A percentile compares a stretch with the other conserved stretches of the same genome.
Conservation (phyloP, 805 yeast genomes). For the Candida odintsovae region DNA sequence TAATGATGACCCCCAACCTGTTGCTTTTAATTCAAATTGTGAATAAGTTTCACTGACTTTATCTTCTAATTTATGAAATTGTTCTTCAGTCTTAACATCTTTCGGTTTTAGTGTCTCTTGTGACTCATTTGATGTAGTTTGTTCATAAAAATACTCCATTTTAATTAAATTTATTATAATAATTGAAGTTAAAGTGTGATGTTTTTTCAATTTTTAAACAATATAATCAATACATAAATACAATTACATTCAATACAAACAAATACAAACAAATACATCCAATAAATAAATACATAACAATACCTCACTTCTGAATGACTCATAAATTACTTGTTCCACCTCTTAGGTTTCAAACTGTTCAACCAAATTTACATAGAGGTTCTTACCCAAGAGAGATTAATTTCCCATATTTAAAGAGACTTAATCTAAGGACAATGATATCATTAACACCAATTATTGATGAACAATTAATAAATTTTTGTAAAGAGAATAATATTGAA, state of each 20-base stretch:
- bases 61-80: conserved; percentile 44
- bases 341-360: conserved; percentile 65
- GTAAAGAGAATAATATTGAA: conserved; percentile 46
- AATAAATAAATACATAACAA: too few species aligned
- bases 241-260: too few species aligned
- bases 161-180: background rate
- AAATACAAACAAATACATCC: too few species aligned
- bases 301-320: background rate
- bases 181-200: too few species aligned
- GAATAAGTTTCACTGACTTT: conserved; percentile 47
- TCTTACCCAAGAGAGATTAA: conserved; percentile 80
- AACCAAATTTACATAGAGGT: conserved; percentile 71
- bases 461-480: conserved; percentile 44
- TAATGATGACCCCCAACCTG: conserved; percentile 25
- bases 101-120: conserved; percentile 16
- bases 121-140: conserved; percentile 6
- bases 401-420: conserved; percentile 56
- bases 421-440: conserved; percentile 64
- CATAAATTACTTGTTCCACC: conserved; percentile 54
- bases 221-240: too few species aligned
- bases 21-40: conserved; percentile 36
- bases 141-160: conserved; percentile 24
- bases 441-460: conserved; percentile 73
- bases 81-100: conserved; percentile 41
- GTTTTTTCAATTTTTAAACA: too few species aligned